Base-by-base conservation (phyloP, 495 filamentous ascomycete genomes). In the Cairneyella variabilis region DNA sequence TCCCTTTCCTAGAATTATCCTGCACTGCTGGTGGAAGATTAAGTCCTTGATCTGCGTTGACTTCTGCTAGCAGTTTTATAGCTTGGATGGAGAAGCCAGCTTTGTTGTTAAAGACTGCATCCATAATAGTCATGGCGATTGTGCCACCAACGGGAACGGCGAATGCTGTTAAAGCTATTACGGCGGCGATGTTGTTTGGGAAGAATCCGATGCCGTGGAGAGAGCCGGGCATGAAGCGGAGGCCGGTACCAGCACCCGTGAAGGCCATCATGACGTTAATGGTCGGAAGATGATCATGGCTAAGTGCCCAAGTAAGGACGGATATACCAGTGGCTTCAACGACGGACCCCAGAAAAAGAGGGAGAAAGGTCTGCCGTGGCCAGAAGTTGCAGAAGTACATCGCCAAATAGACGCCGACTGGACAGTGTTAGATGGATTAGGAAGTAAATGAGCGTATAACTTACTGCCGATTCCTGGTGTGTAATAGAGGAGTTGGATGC, bases 181-280 rank as follows among this genome's bases (percentile, higher is more conserved):
- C 73, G 3, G 75, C 62, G 0, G 79, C 70, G 1, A 80, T 77
- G 37, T 69, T 61, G 14, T 68, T 64, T 1, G 74, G 79, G 57
- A 79, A 83, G 62, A 76, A 75, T 0, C 76, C 82, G 0, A 75
- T 65, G 0, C 65, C 74, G 53, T 84, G 81, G 0, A 84, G 65
- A 4, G 68, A 66, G 9, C 58, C 58, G 1, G 73, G 75, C 68
- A 80, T 76, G 48, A 70, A 64, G 2, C 67, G 57, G 8, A 70
- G 20, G 26, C 79, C 82, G 0, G 77, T 78, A 0, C 82, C 81
- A 1, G 62, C 69, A 8, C 82, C 81, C 0, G 76, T 70, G 1
- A 85, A 56, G 0, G 73, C 79, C 69, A 85, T 77, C 75, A 83
- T 83, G 45, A 73, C 80, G 56, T 76, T 80, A 21, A 83, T 72